These are phyloP conservation scores for Kockiozyma suomiensis DNA, from an alignment of 805 yeast species.

Conservation along the genomic window DNA sequence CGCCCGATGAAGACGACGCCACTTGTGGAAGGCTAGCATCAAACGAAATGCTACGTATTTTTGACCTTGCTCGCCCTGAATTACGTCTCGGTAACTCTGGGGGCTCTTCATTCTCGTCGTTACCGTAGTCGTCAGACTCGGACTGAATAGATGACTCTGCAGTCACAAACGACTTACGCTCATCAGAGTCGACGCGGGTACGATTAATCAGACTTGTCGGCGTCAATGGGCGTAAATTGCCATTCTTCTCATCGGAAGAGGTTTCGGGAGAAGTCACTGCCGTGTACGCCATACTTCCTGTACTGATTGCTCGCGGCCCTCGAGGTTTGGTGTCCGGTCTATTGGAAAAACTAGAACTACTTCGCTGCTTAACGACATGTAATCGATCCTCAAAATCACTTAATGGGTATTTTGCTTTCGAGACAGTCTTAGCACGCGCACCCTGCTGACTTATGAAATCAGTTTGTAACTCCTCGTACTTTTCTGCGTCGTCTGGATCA, in stretches of 20 bases:
- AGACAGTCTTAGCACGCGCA: not conserved
- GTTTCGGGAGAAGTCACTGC: not conserved
- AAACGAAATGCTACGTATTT: slow-evolving; percentile 6
- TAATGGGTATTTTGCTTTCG: not conserved
- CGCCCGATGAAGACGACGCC: not conserved
- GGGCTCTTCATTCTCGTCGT: not conserved
- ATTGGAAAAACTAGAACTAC: slow-evolving; percentile 6
- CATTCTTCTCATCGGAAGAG: not conserved
- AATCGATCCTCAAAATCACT: not conserved
- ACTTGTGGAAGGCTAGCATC: not conserved
- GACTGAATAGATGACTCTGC: slow-evolving; percentile 12
- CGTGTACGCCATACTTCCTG: not conserved
- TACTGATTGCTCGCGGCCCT: slow-evolving; percentile 30
- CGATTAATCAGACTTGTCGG: not conserved
- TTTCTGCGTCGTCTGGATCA: not conserved
- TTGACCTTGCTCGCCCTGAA: slow-evolving; percentile 10
- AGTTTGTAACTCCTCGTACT: slow-evolving; percentile 13
- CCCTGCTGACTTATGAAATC: not conserved
- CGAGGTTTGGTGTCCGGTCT: slow-evolving; percentile 15
- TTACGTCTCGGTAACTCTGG: slow-evolving; percentile 14
- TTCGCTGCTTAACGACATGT: slow-evolving; percentile 19
- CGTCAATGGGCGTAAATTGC: not conserved
- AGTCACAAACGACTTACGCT: slow-evolving; percentile 13
- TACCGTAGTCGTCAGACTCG: slow-evolving; percentile 4
- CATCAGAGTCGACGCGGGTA: not conserved